These are phyloP conservation scores for Phyllosticta ampelicida DNA, from an alignment of 2,329 filamentous ascomycete genomes.

Conservation along the genomic window DNA sequence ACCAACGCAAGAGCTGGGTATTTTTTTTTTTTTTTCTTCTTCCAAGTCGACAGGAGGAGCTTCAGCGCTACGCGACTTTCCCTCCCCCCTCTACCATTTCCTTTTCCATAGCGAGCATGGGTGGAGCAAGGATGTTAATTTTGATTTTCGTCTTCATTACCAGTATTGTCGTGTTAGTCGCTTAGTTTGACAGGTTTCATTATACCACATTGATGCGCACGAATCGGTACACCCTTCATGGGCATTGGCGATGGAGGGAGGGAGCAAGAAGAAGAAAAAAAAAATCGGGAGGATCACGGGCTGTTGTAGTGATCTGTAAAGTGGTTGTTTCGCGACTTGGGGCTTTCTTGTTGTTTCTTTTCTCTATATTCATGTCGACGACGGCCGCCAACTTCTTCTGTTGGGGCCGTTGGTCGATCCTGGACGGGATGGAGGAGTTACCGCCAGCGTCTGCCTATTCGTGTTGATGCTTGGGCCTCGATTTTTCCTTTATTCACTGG, in stretches of 20 bases:
- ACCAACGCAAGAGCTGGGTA: conserved; percentile 7
- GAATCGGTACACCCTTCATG: conserved; percentile 8
- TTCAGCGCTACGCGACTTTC: background rate
- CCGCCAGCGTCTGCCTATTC: background rate
- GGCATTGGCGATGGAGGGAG: background rate
- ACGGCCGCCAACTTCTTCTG: background rate
- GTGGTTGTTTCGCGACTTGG: background rate
- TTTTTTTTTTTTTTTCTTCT: no score
- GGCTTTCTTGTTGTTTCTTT: background rate
- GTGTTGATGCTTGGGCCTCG: background rate
- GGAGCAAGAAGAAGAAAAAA: background rate
- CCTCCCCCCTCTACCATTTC: background rate
- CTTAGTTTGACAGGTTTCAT: conserved; percentile 6
- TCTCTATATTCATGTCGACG: background rate
- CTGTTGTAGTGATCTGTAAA: background rate
- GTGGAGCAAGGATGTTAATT: conserved; percentile 11
- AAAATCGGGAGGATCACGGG: background rate
- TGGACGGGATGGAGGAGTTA: background rate
- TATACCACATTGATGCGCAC: conserved; percentile 12
- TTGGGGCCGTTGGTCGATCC: background rate
- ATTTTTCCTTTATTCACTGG: background rate
- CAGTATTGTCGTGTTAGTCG: background rate
- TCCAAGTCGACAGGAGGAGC: background rate
- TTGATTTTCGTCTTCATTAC: conserved; percentile 5
- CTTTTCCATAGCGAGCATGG: conserved; percentile 11